phyloP scores from a whole-genome alignment of 2,329 filamentous ascomycete genomes.

The Microdochium bolleyi region DNA sequence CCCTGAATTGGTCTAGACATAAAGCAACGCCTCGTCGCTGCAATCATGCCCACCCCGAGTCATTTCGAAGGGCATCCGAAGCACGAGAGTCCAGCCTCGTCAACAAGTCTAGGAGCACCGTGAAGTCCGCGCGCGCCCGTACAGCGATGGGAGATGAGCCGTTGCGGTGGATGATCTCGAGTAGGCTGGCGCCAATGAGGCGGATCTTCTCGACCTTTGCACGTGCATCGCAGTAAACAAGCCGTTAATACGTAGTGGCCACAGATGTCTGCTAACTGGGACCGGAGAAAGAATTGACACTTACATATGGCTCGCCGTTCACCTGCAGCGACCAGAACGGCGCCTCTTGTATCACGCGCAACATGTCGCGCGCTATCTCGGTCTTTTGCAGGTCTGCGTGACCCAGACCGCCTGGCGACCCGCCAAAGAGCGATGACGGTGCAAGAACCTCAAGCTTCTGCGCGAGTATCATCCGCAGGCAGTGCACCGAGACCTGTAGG shows the following conservation, averaged over 20 bases:
- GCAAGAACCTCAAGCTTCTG: constrained; percentile 11
- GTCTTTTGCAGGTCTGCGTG: constrained; percentile 19
- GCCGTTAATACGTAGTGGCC: background rate
- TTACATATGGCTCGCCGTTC: constrained; percentile 30
- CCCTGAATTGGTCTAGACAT: too few relatives aligned
- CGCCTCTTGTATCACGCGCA: constrained; percentile 28
- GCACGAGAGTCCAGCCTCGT: constrained; percentile 32
- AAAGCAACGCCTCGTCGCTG: too few relatives aligned
- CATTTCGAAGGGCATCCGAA: constrained; percentile 28
- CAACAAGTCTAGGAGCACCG: constrained; percentile 29
- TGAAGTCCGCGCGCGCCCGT: constrained; percentile 28
- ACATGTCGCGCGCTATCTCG: constrained; percentile 33
- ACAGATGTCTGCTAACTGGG: too few relatives aligned
- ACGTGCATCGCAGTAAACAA: background rate
- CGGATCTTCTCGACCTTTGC: constrained; percentile 31
- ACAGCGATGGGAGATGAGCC: constrained; percentile 24
- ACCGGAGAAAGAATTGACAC: too few relatives aligned
- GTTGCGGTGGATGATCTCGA: constrained; percentile 29
- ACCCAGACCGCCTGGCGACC: too few relatives aligned
- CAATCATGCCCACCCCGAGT: constrained; percentile 7
- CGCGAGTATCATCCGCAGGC: constrained; percentile 29
- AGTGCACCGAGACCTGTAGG: constrained; percentile 29
- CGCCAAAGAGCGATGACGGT: background rate
- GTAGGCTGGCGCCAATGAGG: constrained; percentile 25
- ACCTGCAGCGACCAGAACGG: constrained; percentile 32